Percentiles rank a stretch among this genome's conserved stretches.
Evolutionary conservation across 257 asterid genomes (phyloP).

Genomic region (Solanum commersonii): DNA sequence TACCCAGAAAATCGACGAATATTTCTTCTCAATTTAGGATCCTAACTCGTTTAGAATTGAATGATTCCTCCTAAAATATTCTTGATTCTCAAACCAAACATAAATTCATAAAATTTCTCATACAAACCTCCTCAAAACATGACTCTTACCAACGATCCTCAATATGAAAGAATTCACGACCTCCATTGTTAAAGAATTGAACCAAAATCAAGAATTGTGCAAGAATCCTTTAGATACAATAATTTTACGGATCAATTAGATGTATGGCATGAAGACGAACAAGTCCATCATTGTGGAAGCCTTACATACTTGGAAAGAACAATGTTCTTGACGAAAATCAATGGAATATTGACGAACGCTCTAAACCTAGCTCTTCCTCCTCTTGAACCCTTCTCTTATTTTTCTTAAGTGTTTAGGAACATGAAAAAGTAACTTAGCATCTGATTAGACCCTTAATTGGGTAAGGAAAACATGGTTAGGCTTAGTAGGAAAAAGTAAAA

Average conservation of each 20-base stretch:
- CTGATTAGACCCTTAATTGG: neutral
- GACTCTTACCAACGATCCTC: neutral
- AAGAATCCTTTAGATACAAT: neutral
- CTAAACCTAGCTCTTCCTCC: neutral
- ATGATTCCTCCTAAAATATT: no score
- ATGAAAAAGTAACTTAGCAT: neutral
- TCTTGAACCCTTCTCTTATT: neutral
- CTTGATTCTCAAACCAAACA: neutral
- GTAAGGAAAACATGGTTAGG: neutral
- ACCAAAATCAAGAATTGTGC: neutral
- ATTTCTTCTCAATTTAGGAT: no score
- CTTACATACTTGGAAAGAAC: neutral
- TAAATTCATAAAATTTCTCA: neutral
- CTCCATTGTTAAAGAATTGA: neutral
- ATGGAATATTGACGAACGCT: neutral
- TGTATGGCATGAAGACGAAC: neutral
- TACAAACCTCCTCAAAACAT: neutral
- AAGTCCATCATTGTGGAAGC: neutral
- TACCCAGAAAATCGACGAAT: neutral
- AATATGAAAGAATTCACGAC: neutral
- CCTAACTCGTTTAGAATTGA: neutral
- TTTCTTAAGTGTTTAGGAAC: neutral
- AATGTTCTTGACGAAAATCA: no score
- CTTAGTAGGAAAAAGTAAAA: neutral
- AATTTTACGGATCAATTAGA: neutral